These are phyloP conservation scores for Avena insularis DNA, from an alignment of 176 grass and related monocot genomes.

Conservation along the genomic window DNA sequence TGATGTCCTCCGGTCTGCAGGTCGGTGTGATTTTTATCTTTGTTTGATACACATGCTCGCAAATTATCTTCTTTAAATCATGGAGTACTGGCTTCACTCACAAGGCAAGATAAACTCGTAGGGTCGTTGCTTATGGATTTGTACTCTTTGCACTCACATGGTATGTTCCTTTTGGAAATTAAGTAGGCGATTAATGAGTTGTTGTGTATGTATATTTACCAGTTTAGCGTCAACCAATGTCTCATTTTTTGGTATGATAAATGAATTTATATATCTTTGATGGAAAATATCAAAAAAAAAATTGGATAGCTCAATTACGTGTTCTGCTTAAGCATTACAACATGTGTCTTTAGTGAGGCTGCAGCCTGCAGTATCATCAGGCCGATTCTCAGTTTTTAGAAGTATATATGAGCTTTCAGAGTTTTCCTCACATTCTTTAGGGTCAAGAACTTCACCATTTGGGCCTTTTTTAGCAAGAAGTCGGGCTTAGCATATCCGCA, in stretches of 20 bases:
- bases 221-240: background rate
- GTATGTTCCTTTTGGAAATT: constrained; percentile 40
- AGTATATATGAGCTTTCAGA: background rate
- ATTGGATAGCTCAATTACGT: too few relatives aligned
- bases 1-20: too few relatives aligned
- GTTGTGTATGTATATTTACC: background rate
- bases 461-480: constrained; percentile 67
- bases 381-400: background rate
- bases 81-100: constrained; percentile 63
- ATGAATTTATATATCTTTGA: background rate
- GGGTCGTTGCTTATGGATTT: constrained; percentile 69
- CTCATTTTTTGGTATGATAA: background rate
- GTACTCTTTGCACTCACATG: constrained; percentile 47
- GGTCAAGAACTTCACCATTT: constrained; percentile 73
- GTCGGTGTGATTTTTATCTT: too few relatives aligned
- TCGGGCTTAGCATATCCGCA: constrained; percentile 88
- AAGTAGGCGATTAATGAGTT: background rate
- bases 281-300: too few relatives aligned
- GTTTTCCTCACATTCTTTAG: constrained; percentile 34
- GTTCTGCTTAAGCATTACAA: constrained; percentile 39
- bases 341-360: background rate
- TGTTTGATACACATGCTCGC: too few relatives aligned
- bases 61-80: constrained; percentile 60
- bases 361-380: background rate
- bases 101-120: constrained; percentile 55